Conservation (phyloP, 768 basidiomycete species). For the Lactarius evosmus region DNA sequence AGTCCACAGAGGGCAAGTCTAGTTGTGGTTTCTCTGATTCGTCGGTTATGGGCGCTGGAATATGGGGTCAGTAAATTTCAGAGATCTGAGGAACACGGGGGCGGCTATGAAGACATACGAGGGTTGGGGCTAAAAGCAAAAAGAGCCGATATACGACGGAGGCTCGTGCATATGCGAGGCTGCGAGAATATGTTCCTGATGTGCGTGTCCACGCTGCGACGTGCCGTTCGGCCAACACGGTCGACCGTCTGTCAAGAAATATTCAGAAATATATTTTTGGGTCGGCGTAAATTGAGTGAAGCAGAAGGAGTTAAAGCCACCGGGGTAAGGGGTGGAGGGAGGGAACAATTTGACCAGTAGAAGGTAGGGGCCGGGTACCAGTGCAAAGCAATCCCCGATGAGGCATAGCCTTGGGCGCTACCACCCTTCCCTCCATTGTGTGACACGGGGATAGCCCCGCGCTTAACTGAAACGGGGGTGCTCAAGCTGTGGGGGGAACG, state of each 20-base stretch:
- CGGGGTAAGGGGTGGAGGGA: neutral
- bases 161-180: conserved; percentile 61
- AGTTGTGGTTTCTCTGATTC: conserved; percentile 47
- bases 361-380: neutral
- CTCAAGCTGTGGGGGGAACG: conserved; percentile 18
- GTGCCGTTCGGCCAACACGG: conserved; percentile 64
- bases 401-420: conserved; percentile 12
- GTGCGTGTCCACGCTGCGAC: conserved; percentile 66
- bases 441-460: conserved; percentile 23
- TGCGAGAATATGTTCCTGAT: conserved; percentile 67
- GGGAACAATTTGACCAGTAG: neutral
- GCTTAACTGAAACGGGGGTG: conserved; percentile 21
- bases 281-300: neutral
- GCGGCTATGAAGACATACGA: conserved; percentile 45
- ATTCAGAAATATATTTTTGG: neutral
- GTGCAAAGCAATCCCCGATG: conserved; percentile 10
- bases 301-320: conserved; percentile 4
- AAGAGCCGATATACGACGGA: conserved; percentile 69
- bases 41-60: conserved; percentile 50
- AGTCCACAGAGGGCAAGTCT: conserved; percentile 27
- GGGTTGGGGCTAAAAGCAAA: conserved; percentile 63
- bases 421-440: conserved; percentile 5
- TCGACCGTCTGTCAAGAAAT: conserved; percentile 54
- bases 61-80: neutral
- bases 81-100: too few relatives aligned